These are phyloP conservation scores for Poa pratensis DNA, from an alignment of 176 grass and related monocot species.

Conservation along the genomic window DNA sequence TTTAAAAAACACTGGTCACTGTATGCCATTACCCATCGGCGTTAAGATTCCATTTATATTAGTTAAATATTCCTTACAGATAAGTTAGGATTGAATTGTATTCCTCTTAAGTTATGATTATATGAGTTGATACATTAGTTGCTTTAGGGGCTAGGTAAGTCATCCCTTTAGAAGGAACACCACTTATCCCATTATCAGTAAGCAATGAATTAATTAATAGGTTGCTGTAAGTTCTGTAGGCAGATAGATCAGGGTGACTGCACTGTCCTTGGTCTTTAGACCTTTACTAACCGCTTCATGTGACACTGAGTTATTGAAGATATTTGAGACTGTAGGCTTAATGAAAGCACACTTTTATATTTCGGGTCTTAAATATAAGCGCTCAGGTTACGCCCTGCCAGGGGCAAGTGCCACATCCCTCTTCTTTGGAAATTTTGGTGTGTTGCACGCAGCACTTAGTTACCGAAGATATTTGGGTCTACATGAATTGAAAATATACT, in stretches of 20 bases:
- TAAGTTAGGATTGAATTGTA: neutral
- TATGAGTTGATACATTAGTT: slow-evolving; percentile 3
- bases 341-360: neutral
- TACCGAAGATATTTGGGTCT: slow-evolving; percentile 14
- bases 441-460: slow-evolving; percentile 5
- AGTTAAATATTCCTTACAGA: neutral
- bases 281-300: slow-evolving; percentile 2
- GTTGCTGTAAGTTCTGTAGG: neutral
- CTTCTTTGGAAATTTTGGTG: neutral
- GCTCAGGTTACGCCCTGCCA: neutral
- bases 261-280: neutral
- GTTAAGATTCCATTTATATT: neutral
- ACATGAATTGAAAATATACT: neutral
- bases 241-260: neutral
- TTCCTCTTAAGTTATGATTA: neutral
- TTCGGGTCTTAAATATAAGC: neutral
- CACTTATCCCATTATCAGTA: neutral
- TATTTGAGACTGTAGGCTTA: slow-evolving; percentile 12
- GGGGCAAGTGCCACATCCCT: neutral
- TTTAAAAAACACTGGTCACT: neutral
- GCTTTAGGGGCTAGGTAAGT: neutral
- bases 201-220: neutral
- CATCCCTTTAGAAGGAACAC: neutral
- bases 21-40: neutral
- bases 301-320: neutral